phyloP scores from a whole-genome alignment of 495 filamentous ascomycete genomes.

The Tirmania nivea region DNA sequence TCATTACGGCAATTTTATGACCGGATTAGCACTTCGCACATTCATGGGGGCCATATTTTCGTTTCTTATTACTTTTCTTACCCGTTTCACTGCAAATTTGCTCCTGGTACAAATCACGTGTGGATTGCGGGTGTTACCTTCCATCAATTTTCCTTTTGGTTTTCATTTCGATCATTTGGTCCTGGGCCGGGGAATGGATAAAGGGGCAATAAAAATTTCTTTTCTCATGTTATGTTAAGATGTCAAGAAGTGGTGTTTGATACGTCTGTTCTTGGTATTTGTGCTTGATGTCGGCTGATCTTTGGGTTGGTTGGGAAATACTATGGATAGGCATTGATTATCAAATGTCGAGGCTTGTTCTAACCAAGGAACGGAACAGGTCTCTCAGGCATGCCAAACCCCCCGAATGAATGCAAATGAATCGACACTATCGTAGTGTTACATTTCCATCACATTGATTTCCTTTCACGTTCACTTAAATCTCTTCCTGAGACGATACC shows the following conservation, averaged over 20 bases:
- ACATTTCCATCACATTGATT: too few relatives aligned
- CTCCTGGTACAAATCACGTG: neutral
- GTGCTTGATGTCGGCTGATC: neutral
- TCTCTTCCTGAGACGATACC: too few relatives aligned
- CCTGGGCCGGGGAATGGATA: neutral
- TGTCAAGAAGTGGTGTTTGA: neutral
- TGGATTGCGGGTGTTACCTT: neutral
- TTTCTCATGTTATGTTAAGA: neutral
- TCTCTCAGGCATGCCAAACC: too few relatives aligned
- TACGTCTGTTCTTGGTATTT: neutral
- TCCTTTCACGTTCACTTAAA: too few relatives aligned
- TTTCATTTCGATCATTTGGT: neutral
- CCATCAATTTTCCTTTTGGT: neutral
- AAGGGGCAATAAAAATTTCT: neutral
- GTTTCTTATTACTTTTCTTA: too few relatives aligned
- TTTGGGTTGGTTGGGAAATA: neutral
- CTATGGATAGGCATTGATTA: neutral
- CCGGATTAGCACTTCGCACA: too few relatives aligned
- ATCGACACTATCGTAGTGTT: too few relatives aligned
- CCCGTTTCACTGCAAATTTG: too few relatives aligned
- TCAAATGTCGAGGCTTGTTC: neutral
- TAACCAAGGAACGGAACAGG: too few relatives aligned
- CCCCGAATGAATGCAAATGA: too few relatives aligned
- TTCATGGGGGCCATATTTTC: too few relatives aligned
- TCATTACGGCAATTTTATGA: neutral